These are phyloP conservation scores for Carex littledalei DNA, from an alignment of 176 grass and related monocot species.

Conservation along the genomic window DNA sequence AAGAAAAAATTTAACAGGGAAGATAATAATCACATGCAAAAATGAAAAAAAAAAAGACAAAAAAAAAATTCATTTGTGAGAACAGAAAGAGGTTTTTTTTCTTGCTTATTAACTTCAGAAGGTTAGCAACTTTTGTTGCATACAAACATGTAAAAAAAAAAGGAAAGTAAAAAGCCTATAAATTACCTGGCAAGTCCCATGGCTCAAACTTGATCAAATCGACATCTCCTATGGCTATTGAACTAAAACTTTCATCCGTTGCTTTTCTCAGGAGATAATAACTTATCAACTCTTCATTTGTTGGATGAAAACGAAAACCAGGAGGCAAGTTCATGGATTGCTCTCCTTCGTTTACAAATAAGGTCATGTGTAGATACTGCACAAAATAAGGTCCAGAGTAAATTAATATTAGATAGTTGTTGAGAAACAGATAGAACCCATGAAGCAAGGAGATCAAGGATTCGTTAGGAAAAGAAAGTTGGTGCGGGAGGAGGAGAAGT, in stretches of 20 bases:
- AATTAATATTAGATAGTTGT: neutral
- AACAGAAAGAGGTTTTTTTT: neutral
- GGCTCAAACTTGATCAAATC: conserved; percentile 52
- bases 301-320: conserved; percentile 61
- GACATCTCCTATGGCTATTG: conserved; percentile 33
- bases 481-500: conserved; percentile 3
- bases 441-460: neutral
- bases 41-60: neutral
- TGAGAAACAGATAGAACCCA: neutral
- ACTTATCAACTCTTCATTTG: conserved; percentile 53
- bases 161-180: neutral
- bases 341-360: conserved; percentile 6
- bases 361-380: neutral
- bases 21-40: neutral
- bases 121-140: neutral
- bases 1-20: neutral
- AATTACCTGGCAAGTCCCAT: conserved; percentile 53
- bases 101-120: neutral
- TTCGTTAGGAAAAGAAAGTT: conserved; percentile 19
- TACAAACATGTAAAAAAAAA: neutral
- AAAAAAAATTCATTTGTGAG: neutral
- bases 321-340: conserved; percentile 30
- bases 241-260: conserved; percentile 32
- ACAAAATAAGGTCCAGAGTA: neutral
- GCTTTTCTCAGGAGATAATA: conserved; percentile 54